phyloP scores from a whole-genome alignment of 2,329 filamentous ascomycete genomes.

The Penicillium crustosum region DNA sequence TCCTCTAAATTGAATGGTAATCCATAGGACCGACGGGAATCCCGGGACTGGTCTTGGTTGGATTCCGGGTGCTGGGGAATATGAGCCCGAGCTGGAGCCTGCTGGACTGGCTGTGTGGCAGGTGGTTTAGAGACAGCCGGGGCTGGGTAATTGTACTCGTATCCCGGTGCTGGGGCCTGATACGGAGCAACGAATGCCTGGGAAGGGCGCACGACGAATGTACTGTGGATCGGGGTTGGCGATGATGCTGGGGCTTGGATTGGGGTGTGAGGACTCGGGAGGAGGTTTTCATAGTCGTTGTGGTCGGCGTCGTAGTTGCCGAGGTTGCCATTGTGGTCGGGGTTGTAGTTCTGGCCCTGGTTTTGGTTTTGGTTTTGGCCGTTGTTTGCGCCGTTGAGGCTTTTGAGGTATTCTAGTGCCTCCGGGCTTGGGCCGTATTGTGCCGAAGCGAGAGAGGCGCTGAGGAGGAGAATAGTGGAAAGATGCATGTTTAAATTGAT shows the following conservation, averaged over 20 bases:
- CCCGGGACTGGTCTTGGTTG: neutral
- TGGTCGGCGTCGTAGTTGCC: neutral
- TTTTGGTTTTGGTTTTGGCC: neutral
- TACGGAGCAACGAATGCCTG: neutral
- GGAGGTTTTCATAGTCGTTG: neutral
- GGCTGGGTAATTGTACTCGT: neutral
- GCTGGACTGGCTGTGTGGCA: neutral
- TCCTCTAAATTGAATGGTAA: neutral
- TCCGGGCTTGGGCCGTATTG: conserved; percentile 2
- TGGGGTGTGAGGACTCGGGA: neutral
- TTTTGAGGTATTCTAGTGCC: neutral
- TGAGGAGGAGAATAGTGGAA: conserved; percentile 15
- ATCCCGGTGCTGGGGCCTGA: neutral
- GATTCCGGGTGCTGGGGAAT: neutral
- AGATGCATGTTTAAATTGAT: conserved; percentile 18
- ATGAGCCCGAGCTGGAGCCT: neutral
- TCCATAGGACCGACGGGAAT: rapidly evolving
- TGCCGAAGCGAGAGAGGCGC: conserved; percentile 17
- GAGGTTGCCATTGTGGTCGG: neutral
- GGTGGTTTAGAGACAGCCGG: neutral
- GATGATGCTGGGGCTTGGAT: neutral
- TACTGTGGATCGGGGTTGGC: neutral
- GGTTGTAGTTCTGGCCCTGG: neutral
- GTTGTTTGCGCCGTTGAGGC: neutral
- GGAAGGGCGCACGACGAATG: neutral